Percentiles rank a stretch among this genome's conserved stretches.
Evolutionary conservation across 2,329 filamentous ascomycete genomes (phyloP).

Genomic region (Cladosporium sp.): DNA sequence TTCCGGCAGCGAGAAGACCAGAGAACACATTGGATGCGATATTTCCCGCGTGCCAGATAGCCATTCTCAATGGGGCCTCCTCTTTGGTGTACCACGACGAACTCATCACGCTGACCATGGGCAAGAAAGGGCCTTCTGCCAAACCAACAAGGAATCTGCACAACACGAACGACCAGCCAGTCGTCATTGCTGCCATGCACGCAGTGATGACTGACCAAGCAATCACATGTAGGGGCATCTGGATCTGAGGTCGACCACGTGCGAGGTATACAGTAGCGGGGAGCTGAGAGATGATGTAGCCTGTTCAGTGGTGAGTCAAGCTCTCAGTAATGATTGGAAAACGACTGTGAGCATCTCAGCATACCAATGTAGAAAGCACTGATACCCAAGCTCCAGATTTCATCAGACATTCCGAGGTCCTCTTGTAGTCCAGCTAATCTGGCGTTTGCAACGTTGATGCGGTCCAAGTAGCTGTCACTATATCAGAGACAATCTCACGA

Average conservation of each 20-base stretch:
- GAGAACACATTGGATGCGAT: slow-evolving; percentile 44
- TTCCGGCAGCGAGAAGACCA: slow-evolving; percentile 41
- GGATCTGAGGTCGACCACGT: slow-evolving; percentile 31
- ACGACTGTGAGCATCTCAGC: too few species aligned
- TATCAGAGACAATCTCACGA: neutral
- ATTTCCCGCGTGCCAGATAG: slow-evolving; percentile 44
- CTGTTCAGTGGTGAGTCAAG: too few species aligned
- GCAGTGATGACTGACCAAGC: slow-evolving; percentile 41
- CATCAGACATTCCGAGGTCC: slow-evolving; percentile 32
- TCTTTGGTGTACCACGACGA: slow-evolving; percentile 46
- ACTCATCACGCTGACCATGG: slow-evolving; percentile 7
- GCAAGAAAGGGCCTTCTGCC: slow-evolving; percentile 25
- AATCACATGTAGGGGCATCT: slow-evolving; percentile 38
- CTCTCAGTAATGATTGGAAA: too few species aligned
- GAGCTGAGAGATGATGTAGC: slow-evolving; percentile 37
- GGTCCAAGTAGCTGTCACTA: slow-evolving; percentile 34
- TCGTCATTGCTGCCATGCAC: slow-evolving; percentile 35
- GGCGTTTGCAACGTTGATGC: slow-evolving; percentile 36
- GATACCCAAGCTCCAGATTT: slow-evolving; percentile 38
- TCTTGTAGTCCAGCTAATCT: slow-evolving; percentile 36
- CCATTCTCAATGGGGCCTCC: slow-evolving; percentile 42
- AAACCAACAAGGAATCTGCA: slow-evolving; percentile 43
- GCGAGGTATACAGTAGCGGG: slow-evolving; percentile 45
- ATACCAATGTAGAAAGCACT: slow-evolving; percentile 39
- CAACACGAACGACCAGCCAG: slow-evolving; percentile 38